phyloP scores from a whole-genome alignment of 1,284 basidiomycete genomes.

The Caloboletus inedulis region DNA sequence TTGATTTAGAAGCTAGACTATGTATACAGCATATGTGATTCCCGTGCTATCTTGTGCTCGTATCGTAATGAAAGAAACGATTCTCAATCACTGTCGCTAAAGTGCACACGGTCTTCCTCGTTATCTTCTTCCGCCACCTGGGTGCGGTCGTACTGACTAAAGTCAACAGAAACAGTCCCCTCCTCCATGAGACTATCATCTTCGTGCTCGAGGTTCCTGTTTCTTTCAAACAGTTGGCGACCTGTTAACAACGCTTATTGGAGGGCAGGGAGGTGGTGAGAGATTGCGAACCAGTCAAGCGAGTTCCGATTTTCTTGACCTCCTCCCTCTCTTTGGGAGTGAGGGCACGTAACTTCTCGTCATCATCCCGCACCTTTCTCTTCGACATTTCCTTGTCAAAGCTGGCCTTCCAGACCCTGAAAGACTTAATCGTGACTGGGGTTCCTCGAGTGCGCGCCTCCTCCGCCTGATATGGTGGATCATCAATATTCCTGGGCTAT shows the following conservation, averaged over 20 bases:
- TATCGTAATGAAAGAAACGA: background rate
- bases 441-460: conserved; percentile 88
- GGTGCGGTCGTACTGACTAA: conserved; percentile 81
- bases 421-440: conserved; percentile 80
- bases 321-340: conserved; percentile 90
- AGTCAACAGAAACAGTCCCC: conserved; percentile 79
- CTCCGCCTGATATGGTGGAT: conserved; percentile 63
- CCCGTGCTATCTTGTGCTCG: conserved; percentile 11
- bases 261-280: conserved; percentile 6
- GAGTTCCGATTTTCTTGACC: conserved; percentile 59
- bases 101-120: conserved; percentile 59
- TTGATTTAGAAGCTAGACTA: conserved; percentile 16
- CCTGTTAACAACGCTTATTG: conserved; percentile 46
- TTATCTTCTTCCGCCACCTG: conserved; percentile 57
- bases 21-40: conserved; percentile 11
- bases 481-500: conserved; percentile 3
- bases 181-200: conserved; percentile 82
- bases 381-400: conserved; percentile 70
- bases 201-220: conserved; percentile 60
- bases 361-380: conserved; percentile 70
- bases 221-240: conserved; percentile 84
- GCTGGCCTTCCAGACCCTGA: conserved; percentile 75
- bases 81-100: conserved; percentile 77
- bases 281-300: conserved; percentile 63
- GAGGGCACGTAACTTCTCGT: conserved; percentile 75